phyloP scores from a whole-genome alignment of 2,329 filamentous ascomycete species.

The Epichloe gansuensis region DNA sequence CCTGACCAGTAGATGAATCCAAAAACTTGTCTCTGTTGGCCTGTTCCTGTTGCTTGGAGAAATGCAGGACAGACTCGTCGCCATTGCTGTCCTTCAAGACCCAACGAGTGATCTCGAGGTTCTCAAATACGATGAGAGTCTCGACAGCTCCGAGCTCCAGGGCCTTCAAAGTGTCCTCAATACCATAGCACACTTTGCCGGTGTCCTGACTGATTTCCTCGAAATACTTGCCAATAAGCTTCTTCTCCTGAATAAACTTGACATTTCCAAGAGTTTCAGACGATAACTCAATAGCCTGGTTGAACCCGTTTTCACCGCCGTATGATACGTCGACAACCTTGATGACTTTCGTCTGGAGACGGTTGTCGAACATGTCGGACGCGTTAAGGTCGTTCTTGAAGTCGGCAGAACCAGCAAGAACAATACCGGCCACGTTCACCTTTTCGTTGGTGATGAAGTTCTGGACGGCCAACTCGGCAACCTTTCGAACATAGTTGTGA shows the following conservation, averaged over 20 bases:
- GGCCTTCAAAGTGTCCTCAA: slow-evolving; percentile 95
- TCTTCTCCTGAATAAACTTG: slow-evolving; percentile 99
- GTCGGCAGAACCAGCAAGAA: slow-evolving; percentile 92
- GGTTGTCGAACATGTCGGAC: slow-evolving; percentile 92
- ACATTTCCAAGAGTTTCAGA: slow-evolving; percentile 95
- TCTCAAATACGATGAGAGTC: slow-evolving; percentile 92
- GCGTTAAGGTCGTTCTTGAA: slow-evolving; percentile 99
- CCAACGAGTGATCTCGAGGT: slow-evolving; percentile 89
- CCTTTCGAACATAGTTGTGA: slow-evolving; percentile 99
- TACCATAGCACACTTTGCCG: slow-evolving; percentile 92
- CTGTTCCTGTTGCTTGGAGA: slow-evolving; percentile 65
- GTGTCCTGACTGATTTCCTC: slow-evolving; percentile 98
- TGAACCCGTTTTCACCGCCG: slow-evolving; percentile 98
- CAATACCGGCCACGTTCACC: slow-evolving; percentile 90
- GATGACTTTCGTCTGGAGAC: slow-evolving; percentile 89
- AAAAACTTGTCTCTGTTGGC: slow-evolving; percentile 71
- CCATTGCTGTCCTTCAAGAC: slow-evolving; percentile 69
- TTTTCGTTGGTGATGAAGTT: slow-evolving; percentile 99
- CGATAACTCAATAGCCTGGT: slow-evolving; percentile 94
- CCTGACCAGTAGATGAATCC: slow-evolving; percentile 89
- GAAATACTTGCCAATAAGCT: slow-evolving; percentile 97
- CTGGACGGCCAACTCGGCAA: slow-evolving; percentile 92
- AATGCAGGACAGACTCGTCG: slow-evolving; percentile 64
- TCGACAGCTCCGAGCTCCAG: slow-evolving; percentile 92
- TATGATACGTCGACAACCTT: slow-evolving; percentile 99